Evolutionary conservation across 1,139 yeast genomes (phyloP).

Genomic region (Neolecta irregularis): DNA sequence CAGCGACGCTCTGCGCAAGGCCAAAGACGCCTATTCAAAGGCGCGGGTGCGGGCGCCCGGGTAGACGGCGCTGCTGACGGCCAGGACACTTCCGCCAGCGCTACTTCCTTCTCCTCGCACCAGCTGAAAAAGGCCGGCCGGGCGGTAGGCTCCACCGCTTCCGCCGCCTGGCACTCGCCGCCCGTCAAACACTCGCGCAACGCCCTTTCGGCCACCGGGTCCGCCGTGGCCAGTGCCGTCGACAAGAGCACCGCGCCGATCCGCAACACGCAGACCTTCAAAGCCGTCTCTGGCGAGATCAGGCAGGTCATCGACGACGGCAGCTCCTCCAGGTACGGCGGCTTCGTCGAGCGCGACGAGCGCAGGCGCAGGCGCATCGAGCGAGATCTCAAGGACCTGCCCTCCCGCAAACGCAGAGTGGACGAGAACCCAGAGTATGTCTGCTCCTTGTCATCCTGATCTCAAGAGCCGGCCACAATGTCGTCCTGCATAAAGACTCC

Average conservation of each 20-base stretch:
- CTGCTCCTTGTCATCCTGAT: neutral
- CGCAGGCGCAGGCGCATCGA: constrained; percentile 51
- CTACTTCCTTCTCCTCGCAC: constrained; percentile 59
- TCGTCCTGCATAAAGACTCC: constrained; percentile 72
- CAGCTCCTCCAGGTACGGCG: constrained; percentile 76
- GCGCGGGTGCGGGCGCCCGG: constrained; percentile 34
- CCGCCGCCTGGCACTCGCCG: constrained; percentile 92
- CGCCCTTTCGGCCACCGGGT: constrained; percentile 67
- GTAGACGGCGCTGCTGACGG: neutral
- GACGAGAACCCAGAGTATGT: constrained; percentile 48
- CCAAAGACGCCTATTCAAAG: constrained; percentile 78
- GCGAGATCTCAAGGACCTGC: constrained; percentile 41
- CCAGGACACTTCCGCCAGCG: constrained; percentile 17
- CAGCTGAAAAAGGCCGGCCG: constrained; percentile 81
- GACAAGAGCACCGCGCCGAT: constrained; percentile 90
- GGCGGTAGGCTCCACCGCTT: constrained; percentile 78
- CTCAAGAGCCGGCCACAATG: constrained; percentile 51
- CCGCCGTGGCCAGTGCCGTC: constrained; percentile 35
- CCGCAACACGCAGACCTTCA: constrained; percentile 75
- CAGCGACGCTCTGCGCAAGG: constrained; percentile 81
- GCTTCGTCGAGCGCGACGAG: constrained; percentile 73
- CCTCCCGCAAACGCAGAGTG: constrained; percentile 43
- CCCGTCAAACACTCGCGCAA: constrained; percentile 77
- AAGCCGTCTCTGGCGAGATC: constrained; percentile 37
- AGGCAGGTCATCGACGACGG: constrained; percentile 87